Base-by-base conservation (phyloP, 148 eudicot genomes). In the Nepenthes gracilis region DNA sequence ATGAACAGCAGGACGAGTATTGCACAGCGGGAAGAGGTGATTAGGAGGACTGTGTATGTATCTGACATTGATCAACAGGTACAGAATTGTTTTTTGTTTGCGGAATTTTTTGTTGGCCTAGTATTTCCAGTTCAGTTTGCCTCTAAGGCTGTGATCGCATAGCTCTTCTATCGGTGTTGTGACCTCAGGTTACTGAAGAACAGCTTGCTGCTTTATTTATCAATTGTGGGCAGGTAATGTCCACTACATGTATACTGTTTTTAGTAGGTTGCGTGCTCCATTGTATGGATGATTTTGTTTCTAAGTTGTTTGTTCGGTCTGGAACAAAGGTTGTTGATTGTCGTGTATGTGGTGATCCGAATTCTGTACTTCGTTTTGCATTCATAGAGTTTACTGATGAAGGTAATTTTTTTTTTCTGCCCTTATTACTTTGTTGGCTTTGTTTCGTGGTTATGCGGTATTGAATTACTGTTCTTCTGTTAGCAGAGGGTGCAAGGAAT, bases 41-140 rank as follows among this genome's bases (percentile, higher is more conserved):
- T 88, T 56, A 74, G 88, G 65, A 76, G 96, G 72, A 92, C 98
- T 15, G 96, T 92, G 6, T 92, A 92, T 80, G 98, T 92, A 47
- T 92, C 98, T 48, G 98, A 92, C 64, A 88, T 92, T 64, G 96
- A 92, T 75, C 96, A 88, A 15, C 98, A 88, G 90, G 98, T 92
- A 74, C 40, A n/a, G 45, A 45, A 32, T 35, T 9, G 43, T 4
- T 35, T 9, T 13, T 54, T 50, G 51, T 12, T 57, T 36, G 15
- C 36, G 9, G 13, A 12, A 23, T 47, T 23, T 2, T 36, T 23
- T 53, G 35, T 58, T 50, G 2, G 38, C 37, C 35, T 43, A 11
- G 32, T 49, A 36, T 0, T 62, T 40, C 12, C 40, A 12, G 15
- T 11, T 62, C 36, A 10, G 9, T 37, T 59, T 33, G 9, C 15